Evolutionary conservation across 2,329 filamentous ascomycete genomes (phyloP), one percentile per base, ranked within the genome.

Genomic region (Beauveria bassiana): DNA sequence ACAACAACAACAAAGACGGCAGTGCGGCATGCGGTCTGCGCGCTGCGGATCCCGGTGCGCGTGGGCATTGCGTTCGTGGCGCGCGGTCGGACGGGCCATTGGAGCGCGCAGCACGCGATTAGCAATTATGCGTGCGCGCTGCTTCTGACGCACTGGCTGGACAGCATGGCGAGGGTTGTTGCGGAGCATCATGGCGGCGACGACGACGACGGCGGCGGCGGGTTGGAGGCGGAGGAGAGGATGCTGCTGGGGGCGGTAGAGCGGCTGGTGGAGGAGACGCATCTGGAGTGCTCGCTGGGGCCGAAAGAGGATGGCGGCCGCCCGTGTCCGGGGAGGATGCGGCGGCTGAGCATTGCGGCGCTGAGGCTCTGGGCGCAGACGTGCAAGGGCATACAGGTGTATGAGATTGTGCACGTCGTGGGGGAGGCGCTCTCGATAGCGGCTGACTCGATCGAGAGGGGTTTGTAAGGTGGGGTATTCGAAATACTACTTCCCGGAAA

Each of bases 51-150:
- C 28, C 80, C 79, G 0, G 78, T 83, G 3, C 74, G 79, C 46
- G 73, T 83, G 9, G 81, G 81, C 1, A 77, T 83, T 55, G 75
- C 79, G 55, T 81, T 81, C 56, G 80, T 83, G 43, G 79, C 80
- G 3, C 74, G 74, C 51, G 81, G 77, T 1, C 79, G 82, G 66
- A 81, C 79, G 1, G 78, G 81, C 60, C 79, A 81, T 66, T 83
- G 81, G 81, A 79, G 77, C 43, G 79, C 83, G 31, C 79, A 82
- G 65, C 81, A 83, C 65, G 79, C 79, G 1, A 70, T 83, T 6
- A 81, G 79, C 69, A 81, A 77, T 62, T 68, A 83, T 18, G 80
- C 82, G 65, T 83, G 80, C 61, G 80, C 81, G 0, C 66, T 80
- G 1, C 63, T 80, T 5, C 68, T 80, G 1, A 75, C 71, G 51